Base-by-base conservation (phyloP, 2,329 filamentous ascomycete genomes). In the Drechslerella dactyloides region DNA sequence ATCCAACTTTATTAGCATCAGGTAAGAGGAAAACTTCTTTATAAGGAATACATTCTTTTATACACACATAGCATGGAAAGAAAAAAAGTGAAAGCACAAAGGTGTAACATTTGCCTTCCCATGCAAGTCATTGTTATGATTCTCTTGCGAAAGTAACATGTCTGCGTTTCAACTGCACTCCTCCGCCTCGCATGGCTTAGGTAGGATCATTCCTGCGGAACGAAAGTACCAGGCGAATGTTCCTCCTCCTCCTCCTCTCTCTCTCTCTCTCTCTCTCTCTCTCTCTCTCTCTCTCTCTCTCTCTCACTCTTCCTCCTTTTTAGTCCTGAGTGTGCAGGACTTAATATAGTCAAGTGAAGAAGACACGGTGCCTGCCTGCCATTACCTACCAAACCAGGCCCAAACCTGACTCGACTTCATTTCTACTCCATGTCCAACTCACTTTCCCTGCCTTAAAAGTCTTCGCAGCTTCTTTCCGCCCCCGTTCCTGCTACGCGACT, bases 61-160 rank as follows among this genome's bases (percentile, higher is more conserved):
- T 42, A 42, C 15, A 42, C n/a, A 15, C n/a, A 42, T 42, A 42
- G 33, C 33, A 7, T 6, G 33, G 33, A 7, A 52, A 42, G 50
- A 63, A 42, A 52, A 37, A 54, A 42, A 66, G 21, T 58, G 57
- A 61, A 58, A 37, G 65, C 56, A 69, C 53, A 53, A 62, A 62
- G 52, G 58, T 69, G 52, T 63, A 48, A 69, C 58, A 69, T 62
- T 30, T 44, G 44, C 58, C 58, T 62, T 42, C 37, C 46, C 46
- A 46, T 69, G 65, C 58, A 61, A 60, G 50, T 42, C 61, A 42
- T 15, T 42, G 13, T 42, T 17, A 13, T 42, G 5, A 40, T 62
- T 42, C 63, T 37, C 33, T 53, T 50, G 48, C 60, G 58, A 61
- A 51, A 48, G n/a, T 46, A 51, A 42, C 52, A 54, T 57, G 52